A percentile compares a stretch with the other conserved stretches of the same genome.
Evolutionary conservation across 2,329 filamentous ascomycete species (phyloP).

Genomic region (Phialemonium atrogriseum): DNA sequence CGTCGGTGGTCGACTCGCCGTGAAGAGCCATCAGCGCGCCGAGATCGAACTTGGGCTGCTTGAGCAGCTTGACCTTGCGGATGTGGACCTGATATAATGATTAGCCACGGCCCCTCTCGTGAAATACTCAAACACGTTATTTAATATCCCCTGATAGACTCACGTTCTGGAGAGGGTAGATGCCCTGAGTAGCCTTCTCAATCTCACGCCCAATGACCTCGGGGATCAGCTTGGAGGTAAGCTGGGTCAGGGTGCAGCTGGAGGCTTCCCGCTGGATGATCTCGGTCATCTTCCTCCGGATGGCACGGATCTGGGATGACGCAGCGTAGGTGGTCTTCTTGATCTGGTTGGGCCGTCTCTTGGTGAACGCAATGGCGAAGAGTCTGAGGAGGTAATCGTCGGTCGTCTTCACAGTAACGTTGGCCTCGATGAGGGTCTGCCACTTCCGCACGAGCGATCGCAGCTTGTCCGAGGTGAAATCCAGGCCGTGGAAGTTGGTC

Average conservation of each 20-base stretch:
- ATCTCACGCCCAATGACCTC: constrained; percentile 99
- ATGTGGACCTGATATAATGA: constrained; percentile 75
- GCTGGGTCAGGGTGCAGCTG: constrained; percentile 89
- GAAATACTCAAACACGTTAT: no score
- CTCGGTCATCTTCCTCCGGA: constrained; percentile 99
- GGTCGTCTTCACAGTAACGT: constrained; percentile 99
- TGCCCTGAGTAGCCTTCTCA: constrained; percentile 98
- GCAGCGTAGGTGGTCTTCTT: constrained; percentile 99
- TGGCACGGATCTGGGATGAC: constrained; percentile 93
- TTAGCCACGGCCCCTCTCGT: no score
- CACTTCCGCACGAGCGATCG: constrained; percentile 99
- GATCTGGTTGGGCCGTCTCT: constrained; percentile 98
- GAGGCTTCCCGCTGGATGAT: constrained; percentile 96
- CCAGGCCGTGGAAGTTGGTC: constrained; percentile 99
- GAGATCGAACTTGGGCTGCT: constrained; percentile 98
- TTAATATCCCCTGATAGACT: constrained; percentile 23
- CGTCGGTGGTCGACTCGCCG: constrained; percentile 93
- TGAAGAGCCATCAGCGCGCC: constrained; percentile 93
- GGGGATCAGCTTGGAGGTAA: constrained; percentile 97
- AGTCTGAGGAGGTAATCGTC: constrained; percentile 99
- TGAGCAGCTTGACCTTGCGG: constrained; percentile 99
- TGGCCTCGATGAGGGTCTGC: constrained; percentile 99
- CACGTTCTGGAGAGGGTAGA: constrained; percentile 99
- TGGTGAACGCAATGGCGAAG: constrained; percentile 99
- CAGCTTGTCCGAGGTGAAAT: constrained; percentile 99